Evolutionary conservation across 768 basidiomycete genomes (phyloP).

Genomic region (Boletus eberwhitei): DNA sequence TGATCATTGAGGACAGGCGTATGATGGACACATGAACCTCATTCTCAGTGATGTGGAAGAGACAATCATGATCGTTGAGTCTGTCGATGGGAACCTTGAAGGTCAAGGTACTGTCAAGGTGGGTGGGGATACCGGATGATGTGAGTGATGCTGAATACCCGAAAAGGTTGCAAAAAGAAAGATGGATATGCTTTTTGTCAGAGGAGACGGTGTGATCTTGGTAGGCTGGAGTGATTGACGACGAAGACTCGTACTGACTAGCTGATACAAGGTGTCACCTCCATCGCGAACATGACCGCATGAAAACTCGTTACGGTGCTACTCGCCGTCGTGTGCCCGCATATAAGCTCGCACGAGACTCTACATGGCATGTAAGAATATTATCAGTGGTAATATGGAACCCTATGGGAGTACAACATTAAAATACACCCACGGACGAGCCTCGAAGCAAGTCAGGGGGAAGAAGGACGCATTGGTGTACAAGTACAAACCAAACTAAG

Average conservation of each 20-base stretch:
- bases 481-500: not conserved
- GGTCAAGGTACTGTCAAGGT: conserved; percentile 66
- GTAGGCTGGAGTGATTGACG: conserved; percentile 43
- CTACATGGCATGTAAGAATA: conserved; percentile 11
- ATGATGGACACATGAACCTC: conserved; percentile 99
- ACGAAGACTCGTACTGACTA: conserved; percentile 9
- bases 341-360: conserved; percentile 23
- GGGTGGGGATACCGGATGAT: conserved; percentile 11
- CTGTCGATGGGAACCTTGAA: conserved; percentile 59
- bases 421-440: conserved; percentile 7
- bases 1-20: conserved; percentile 60
- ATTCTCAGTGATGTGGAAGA: conserved; percentile 98
- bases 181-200: conserved; percentile 96
- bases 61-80: conserved; percentile 93
- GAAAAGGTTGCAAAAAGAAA: conserved; percentile 84
- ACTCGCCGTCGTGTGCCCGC: conserved; percentile 20
- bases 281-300: conserved; percentile 61
- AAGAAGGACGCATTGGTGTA: not conserved
- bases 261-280: conserved; percentile 62
- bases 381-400: not conserved
- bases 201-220: conserved; percentile 96
- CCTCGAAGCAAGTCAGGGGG: not conserved
- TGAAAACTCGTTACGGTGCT: not conserved
- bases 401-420: not conserved
- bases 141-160: not conserved